phyloP scores from a whole-genome alignment of 2,329 filamentous ascomycete genomes.

The Thielaviopsis euricoi region DNA sequence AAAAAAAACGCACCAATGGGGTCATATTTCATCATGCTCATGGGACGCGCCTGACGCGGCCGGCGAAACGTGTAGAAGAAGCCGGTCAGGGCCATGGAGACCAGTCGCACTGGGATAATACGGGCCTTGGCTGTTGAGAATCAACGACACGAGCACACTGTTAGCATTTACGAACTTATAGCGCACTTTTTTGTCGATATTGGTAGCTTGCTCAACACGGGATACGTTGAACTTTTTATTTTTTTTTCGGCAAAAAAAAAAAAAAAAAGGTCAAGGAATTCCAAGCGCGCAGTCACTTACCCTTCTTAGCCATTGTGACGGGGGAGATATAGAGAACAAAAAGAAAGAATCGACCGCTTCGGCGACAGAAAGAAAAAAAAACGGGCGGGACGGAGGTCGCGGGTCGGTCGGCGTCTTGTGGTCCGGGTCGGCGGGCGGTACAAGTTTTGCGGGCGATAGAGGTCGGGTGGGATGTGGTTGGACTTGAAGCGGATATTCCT shows the following conservation, averaged over 20 bases:
- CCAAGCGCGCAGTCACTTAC: constrained; percentile 12
- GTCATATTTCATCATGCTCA: constrained; percentile 98
- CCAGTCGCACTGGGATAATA: constrained; percentile 77
- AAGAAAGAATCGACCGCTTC: not conserved
- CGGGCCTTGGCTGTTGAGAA: constrained; percentile 60
- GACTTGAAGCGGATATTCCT: not conserved
- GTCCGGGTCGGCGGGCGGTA: not conserved
- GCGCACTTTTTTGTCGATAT: too few species aligned
- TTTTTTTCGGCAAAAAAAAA: not conserved
- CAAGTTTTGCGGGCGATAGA: not conserved
- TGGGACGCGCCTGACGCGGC: constrained; percentile 61
- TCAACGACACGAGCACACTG: not conserved
- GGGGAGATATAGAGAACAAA: too few species aligned
- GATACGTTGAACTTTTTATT: too few species aligned
- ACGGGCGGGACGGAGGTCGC: not conserved
- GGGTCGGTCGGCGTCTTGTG: not conserved
- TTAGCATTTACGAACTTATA: not conserved
- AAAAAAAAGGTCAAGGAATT: not conserved
- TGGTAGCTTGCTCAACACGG: too few species aligned
- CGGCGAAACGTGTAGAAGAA: constrained; percentile 88
- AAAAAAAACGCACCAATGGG: constrained; percentile 57
- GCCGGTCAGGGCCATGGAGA: constrained; percentile 98
- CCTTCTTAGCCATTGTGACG: constrained; percentile 24
- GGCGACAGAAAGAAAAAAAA: too few species aligned
- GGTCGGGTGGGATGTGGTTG: not conserved